Conservation (phyloP, 164 flowering plant species). For the Chimonanthus salicifolius region DNA sequence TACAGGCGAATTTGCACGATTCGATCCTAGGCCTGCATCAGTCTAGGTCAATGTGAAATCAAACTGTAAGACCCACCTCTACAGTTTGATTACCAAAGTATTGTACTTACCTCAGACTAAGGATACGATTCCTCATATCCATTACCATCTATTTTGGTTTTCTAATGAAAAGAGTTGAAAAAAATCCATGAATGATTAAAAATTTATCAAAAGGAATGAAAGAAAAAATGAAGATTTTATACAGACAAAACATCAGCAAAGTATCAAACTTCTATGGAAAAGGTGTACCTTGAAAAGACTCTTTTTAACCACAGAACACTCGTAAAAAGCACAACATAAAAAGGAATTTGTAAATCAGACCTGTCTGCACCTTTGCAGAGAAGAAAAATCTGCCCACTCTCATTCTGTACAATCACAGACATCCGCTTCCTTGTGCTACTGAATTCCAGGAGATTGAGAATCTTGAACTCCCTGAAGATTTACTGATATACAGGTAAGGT, state of each 20-base stretch:
- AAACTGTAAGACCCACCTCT: background rate
- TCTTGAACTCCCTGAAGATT: conserved; percentile 71
- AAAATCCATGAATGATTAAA: background rate
- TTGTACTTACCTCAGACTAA: background rate
- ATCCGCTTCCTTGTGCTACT: conserved; percentile 95
- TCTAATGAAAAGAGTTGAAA: background rate
- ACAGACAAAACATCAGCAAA: background rate
- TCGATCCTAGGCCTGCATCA: too few relatives aligned
- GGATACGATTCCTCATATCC: background rate
- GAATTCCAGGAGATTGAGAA: conserved; percentile 79
- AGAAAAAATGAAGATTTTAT: background rate
- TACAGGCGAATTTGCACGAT: too few relatives aligned
- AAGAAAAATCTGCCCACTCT: conserved; percentile 74
- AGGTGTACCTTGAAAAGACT: too few relatives aligned
- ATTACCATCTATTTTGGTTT: background rate
- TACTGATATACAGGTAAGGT: conserved; percentile 1
- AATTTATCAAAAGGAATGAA: background rate
- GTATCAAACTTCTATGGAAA: too few relatives aligned
- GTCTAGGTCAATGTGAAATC: too few relatives aligned
- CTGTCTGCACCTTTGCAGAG: conserved; percentile 99
- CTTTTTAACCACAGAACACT: too few relatives aligned
- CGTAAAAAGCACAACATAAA: background rate
- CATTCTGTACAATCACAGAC: conserved; percentile 85
- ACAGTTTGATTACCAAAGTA: background rate
- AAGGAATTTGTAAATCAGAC: conserved; percentile 34